A percentile compares a stretch with the other conserved stretches of the same genome.
These are phyloP conservation scores for Piloderma croceum DNA, from an alignment of 768 basidiomycete genomes.

Conservation along the genomic window DNA sequence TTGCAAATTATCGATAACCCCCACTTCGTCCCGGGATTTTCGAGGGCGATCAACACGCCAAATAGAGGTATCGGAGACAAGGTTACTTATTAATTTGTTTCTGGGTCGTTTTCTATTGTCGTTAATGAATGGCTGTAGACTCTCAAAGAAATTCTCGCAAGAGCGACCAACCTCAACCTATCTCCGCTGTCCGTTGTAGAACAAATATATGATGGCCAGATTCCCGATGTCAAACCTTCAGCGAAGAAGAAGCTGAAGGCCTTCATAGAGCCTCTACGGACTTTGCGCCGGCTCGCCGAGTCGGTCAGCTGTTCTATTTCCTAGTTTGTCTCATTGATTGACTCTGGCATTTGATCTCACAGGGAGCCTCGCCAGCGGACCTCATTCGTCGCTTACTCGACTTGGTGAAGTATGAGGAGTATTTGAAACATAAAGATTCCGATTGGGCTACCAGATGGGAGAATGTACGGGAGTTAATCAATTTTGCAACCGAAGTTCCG, in stretches of 20 bases:
- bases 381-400: slow-evolving; percentile 56
- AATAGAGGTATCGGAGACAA: slow-evolving; percentile 72
- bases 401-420: slow-evolving; percentile 56
- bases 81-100: slow-evolving; percentile 35
- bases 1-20: slow-evolving; percentile 80
- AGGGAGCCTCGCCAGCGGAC: slow-evolving; percentile 59
- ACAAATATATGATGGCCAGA: slow-evolving; percentile 52
- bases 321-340: background rate
- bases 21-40: slow-evolving; percentile 57
- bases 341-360: background rate
- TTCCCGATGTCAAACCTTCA: slow-evolving; percentile 61
- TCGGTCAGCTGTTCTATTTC: slow-evolving; percentile 33
- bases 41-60: slow-evolving; percentile 69
- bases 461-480: slow-evolving; percentile 81
- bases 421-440: slow-evolving; percentile 64
- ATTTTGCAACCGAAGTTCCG: slow-evolving; percentile 64
- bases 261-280: slow-evolving; percentile 55
- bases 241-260: slow-evolving; percentile 56
- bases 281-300: slow-evolving; percentile 46
- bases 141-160: slow-evolving; percentile 48
- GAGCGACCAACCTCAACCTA: slow-evolving; percentile 46
- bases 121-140: slow-evolving; percentile 39
- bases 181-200: slow-evolving; percentile 58
- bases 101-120: background rate
- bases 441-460: slow-evolving; percentile 79